These are phyloP conservation scores for Colletotrichum truncatum DNA, from an alignment of 2,329 filamentous ascomycete genomes.

Conservation along the genomic window DNA sequence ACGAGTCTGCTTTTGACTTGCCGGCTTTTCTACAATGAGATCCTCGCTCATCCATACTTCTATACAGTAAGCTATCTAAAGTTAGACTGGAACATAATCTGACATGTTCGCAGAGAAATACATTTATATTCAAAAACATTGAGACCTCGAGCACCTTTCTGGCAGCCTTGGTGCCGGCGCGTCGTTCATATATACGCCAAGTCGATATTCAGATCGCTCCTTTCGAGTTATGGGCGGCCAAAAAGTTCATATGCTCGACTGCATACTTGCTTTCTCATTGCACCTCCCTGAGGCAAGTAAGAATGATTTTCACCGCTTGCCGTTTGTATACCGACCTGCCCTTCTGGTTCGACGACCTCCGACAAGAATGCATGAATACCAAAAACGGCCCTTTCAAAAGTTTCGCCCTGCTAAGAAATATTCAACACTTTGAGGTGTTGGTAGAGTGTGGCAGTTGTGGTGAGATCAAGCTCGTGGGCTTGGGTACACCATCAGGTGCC, in stretches of 20 bases:
- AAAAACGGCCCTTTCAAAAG: no score
- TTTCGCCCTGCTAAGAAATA: no score
- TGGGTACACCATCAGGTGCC: no score
- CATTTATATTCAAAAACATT: neutral
- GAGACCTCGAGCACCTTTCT: neutral
- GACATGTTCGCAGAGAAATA: neutral
- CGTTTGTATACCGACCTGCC: neutral
- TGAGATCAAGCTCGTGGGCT: no score
- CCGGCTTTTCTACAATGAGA: neutral
- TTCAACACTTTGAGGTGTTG: no score
- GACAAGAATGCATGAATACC: no score
- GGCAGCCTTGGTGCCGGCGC: slow-evolving; percentile 1
- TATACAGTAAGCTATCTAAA: neutral
- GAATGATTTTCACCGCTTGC: neutral
- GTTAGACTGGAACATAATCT: neutral
- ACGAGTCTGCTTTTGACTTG: neutral
- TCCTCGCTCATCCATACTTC: neutral
- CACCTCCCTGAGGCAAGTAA: neutral
- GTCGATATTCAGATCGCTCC: neutral
- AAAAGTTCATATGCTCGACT: neutral
- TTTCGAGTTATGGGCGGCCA: neutral
- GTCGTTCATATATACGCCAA: neutral
- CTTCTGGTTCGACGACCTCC: neutral
- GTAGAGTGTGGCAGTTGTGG: no score
- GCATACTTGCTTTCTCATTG: slow-evolving; percentile 5